phyloP scores from a whole-genome alignment of 345 rosid genomes.

The Citrus glauca region DNA sequence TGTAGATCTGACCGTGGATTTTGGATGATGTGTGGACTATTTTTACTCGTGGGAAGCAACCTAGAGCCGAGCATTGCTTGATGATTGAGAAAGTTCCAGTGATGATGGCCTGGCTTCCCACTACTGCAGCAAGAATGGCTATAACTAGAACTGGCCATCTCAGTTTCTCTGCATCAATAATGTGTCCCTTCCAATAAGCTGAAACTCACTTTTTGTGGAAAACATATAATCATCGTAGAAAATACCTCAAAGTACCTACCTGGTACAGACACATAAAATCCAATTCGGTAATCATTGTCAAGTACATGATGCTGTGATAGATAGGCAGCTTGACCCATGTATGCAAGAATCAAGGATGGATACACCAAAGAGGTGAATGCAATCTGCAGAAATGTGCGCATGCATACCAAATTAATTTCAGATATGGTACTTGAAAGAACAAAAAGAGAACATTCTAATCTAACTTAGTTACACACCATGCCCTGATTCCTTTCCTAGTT shows the following conservation, averaged over 20 bases:
- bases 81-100: slow-evolving; percentile 92
- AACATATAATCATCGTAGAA: slow-evolving; percentile 8
- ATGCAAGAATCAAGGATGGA: slow-evolving; percentile 85
- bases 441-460: background rate
- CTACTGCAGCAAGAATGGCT: slow-evolving; percentile 93
- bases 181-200: background rate
- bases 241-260: slow-evolving; percentile 29
- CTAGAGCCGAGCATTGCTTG: slow-evolving; percentile 80
- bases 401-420: background rate
- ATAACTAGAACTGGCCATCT: slow-evolving; percentile 92
- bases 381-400: slow-evolving; percentile 46
- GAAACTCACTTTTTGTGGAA: slow-evolving; percentile 9
- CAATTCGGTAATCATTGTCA: slow-evolving; percentile 42
- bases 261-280: slow-evolving; percentile 90
- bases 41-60: slow-evolving; percentile 87
- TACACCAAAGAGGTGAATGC: slow-evolving; percentile 89
- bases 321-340: slow-evolving; percentile 97
- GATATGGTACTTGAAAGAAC: background rate
- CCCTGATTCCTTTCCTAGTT: background rate
- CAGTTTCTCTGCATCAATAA: slow-evolving; percentile 41
- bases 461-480: background rate
- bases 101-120: slow-evolving; percentile 91
- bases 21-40: slow-evolving; percentile 85
- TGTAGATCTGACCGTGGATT: slow-evolving; percentile 91
- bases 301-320: slow-evolving; percentile 59